A percentile compares a stretch with the other conserved stretches of the same genome.
Evolutionary conservation across 2,329 filamentous ascomycete species (phyloP).

Genomic region (Chaetomium sp.): DNA sequence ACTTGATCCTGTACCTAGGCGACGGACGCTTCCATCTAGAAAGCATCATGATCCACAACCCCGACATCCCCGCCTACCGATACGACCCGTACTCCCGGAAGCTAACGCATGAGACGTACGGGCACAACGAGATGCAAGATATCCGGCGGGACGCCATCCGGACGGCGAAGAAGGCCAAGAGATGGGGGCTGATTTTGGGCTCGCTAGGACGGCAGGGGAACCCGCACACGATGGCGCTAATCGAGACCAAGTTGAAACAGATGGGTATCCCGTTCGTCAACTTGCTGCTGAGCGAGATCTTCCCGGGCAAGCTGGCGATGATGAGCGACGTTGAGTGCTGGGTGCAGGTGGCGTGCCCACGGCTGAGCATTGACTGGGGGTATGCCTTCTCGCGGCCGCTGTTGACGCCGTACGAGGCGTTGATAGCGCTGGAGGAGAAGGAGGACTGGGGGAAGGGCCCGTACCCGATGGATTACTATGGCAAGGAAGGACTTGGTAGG

Average conservation of each 20-base stretch:
- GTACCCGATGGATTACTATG: conserved; percentile 99
- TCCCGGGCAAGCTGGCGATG: conserved; percentile 89
- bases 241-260: conserved; percentile 74
- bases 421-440: conserved; percentile 80
- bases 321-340: conserved; percentile 96
- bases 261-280: conserved; percentile 81
- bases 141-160: conserved; percentile 76
- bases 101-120: conserved; percentile 88
- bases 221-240: conserved; percentile 84
- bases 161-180: conserved; percentile 73
- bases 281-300: conserved; percentile 88
- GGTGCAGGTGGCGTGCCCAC: conserved; percentile 97
- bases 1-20: conserved; percentile 84
- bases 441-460: conserved; percentile 75
- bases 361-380: conserved; percentile 97
- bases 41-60: conserved; percentile 99
- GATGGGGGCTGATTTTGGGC: conserved; percentile 94
- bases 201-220: conserved; percentile 93
- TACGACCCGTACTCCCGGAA: conserved; percentile 96
- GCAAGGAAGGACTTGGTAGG: conserved; percentile 83
- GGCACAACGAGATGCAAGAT: conserved; percentile 85
- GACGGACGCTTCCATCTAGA: conserved; percentile 96
- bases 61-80: conserved; percentile 82
- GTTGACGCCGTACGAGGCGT: conserved; percentile 91
- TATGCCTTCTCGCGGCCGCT: conserved; percentile 90